These are phyloP conservation scores for Hyaloperonospora arabidopsidis DNA, from an alignment of 352 stramenopile genomes.

Conservation along the genomic window DNA sequence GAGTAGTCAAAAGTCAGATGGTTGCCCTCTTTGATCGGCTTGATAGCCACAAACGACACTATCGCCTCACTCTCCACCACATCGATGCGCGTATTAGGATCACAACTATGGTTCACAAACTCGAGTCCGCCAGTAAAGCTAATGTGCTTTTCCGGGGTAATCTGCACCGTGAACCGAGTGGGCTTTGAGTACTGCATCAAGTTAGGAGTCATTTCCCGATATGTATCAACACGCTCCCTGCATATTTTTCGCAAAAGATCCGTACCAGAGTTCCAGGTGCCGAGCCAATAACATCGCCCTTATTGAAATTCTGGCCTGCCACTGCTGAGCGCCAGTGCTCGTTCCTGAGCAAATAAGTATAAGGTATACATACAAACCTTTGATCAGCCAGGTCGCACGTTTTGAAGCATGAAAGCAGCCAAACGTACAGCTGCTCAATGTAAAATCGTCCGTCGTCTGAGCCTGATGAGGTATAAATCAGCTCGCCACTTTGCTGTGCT, in stretches of 20 bases:
- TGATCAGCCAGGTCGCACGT: neutral
- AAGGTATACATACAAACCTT: neutral
- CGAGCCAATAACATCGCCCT: constrained; percentile 61
- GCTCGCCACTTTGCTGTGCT: constrained; percentile 22
- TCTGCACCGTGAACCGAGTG: constrained; percentile 80
- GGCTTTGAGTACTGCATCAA: constrained; percentile 39
- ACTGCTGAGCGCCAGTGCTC: constrained; percentile 71
- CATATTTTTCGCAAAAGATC: neutral
- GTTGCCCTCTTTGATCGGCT: constrained; percentile 60
- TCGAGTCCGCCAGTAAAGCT: constrained; percentile 76
- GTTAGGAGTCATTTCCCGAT: constrained; percentile 9
- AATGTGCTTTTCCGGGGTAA: constrained; percentile 71
- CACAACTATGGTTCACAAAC: constrained; percentile 86
- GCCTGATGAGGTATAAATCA: constrained; percentile 48
- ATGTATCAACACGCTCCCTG: too few relatives aligned
- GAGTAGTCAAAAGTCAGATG: constrained; percentile 85
- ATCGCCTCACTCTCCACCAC: constrained; percentile 62
- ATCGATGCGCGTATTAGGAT: constrained; percentile 74
- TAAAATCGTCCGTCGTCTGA: constrained; percentile 60
- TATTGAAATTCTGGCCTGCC: constrained; percentile 53
- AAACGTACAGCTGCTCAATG: constrained; percentile 56
- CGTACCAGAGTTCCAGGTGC: constrained; percentile 63
- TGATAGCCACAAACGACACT: constrained; percentile 73
- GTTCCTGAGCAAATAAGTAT: constrained; percentile 19
- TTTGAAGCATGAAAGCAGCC: neutral